Evolutionary conservation across 2,329 filamentous ascomycete genomes (phyloP), one percentile per base, ranked within the genome.

Genomic region (Pyrenochaeta sp.): DNA sequence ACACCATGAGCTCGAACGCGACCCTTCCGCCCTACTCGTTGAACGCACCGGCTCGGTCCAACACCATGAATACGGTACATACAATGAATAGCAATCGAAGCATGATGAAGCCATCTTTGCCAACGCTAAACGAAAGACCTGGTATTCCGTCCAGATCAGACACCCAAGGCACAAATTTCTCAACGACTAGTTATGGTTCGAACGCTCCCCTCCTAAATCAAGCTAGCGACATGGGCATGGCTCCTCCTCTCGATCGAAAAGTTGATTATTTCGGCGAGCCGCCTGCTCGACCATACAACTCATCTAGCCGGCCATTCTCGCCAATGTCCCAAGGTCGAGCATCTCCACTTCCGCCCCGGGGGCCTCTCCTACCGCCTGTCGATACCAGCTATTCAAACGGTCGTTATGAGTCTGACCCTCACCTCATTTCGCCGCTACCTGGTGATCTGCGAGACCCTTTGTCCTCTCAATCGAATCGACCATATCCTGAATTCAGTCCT

Each of bases 171-270:
- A 88, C 88, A 0, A 76, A 75, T 27, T 79, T 72, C 52, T 81
- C 82, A 2, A 76, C 68, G 40, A 66, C 79, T n/a, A 90, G 82
- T 67, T 89, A 86, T 67, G 84, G 82, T 11, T 87, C 88, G 2
- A 85, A 88, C 55, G 82, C 85, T 7, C 85, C 89, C 1, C 80
- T 91, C 5, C 75, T 90, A 32, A 75, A 78, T 15, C 80, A 84
- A 54, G 86, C 87, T 5, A 81, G 82, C 29, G 81, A 82, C 6
- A 89, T 89, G 84, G 87, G 86, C 15, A 61, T 50, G 33, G 54
- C 67, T 1, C 71, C 71, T 42, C 47, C 61, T 27, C 52, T 70
- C 1, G 66, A 70, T 31, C 65, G 61, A 11, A 67, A 69, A 27
- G 56, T 49, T 14, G 67, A 72, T 11, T 73, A 72, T 53, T 73